Conservation (phyloP, 2,329 filamentous ascomycete species). For the Kalaharituber pfeilii region DNA sequence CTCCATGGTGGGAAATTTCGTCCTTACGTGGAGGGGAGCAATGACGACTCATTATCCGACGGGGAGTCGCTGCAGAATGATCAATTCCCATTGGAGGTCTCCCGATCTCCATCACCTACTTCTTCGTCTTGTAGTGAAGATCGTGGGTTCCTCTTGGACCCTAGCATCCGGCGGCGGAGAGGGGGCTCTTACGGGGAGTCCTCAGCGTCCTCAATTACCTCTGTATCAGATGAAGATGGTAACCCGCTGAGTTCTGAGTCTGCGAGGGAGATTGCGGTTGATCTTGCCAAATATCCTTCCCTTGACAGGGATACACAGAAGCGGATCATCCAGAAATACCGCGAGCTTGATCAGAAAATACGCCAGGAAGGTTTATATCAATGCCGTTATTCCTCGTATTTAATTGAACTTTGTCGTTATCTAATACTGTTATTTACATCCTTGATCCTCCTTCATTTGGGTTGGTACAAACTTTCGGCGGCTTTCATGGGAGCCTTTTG, state of each 20-base stretch:
- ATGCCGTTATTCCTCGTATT: constrained; percentile 70
- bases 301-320: constrained; percentile 58
- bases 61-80: constrained; percentile 24
- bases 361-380: constrained; percentile 59
- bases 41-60: constrained; percentile 26
- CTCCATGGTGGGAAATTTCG: constrained; percentile 77
- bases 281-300: constrained; percentile 63
- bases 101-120: constrained; percentile 10
- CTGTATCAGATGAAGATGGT: constrained; percentile 40
- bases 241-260: constrained; percentile 55
- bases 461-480: constrained; percentile 53
- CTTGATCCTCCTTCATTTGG: constrained; percentile 42
- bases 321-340: constrained; percentile 62
- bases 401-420: constrained; percentile 57
- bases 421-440: constrained; percentile 45
- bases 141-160: constrained; percentile 19
- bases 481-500: constrained; percentile 66
- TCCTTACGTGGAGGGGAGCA: constrained; percentile 32
- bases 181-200: constrained; percentile 9
- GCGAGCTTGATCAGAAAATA: constrained; percentile 55
- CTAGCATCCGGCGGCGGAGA: constrained; percentile 17
- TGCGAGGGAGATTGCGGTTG: constrained; percentile 54
- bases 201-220: constrained; percentile 39
- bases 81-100: constrained; percentile 19
- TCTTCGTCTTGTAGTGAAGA: constrained; percentile 23